A percentile compares a stretch with the other conserved stretches of the same genome.
These are phyloP conservation scores for Ascosphaera aggregata DNA, from an alignment of 2,329 filamentous ascomycete species.

Conservation along the genomic window DNA sequence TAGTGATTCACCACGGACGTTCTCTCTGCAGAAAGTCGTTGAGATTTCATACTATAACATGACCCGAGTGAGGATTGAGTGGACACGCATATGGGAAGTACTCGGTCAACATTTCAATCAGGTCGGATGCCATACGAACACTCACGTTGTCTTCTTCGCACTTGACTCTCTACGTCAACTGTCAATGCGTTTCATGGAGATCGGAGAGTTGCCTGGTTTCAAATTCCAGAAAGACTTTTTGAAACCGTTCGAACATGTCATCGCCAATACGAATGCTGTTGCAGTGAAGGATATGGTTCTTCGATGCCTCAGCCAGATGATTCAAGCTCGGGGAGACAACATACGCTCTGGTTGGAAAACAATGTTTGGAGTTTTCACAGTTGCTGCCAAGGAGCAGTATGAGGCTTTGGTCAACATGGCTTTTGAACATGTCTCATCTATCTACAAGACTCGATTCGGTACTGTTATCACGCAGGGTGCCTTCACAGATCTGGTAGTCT, in stretches of 20 bases:
- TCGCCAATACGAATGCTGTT: slow-evolving; percentile 75
- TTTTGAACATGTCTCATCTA: slow-evolving; percentile 86
- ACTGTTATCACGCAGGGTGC: slow-evolving; percentile 91
- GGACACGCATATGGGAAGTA: slow-evolving; percentile 93
- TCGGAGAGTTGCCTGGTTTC: slow-evolving; percentile 92
- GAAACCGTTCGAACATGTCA: slow-evolving; percentile 94
- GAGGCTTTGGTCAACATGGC: slow-evolving; percentile 89
- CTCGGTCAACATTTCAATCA: slow-evolving; percentile 98
- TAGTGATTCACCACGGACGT: slow-evolving; percentile 86
- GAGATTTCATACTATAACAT: slow-evolving; percentile 99
- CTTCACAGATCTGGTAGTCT: slow-evolving; percentile 90
- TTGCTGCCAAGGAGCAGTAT: slow-evolving; percentile 78
- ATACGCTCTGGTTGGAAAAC: slow-evolving; percentile 97
- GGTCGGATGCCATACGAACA: slow-evolving; percentile 90
- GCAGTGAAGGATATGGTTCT: slow-evolving; percentile 95
- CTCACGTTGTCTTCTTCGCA: slow-evolving; percentile 90
- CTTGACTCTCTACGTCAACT: slow-evolving; percentile 86
- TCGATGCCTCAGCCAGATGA: slow-evolving; percentile 95
- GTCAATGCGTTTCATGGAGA: slow-evolving; percentile 97
- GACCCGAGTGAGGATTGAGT: slow-evolving; percentile 93
- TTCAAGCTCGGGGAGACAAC: slow-evolving; percentile 86
- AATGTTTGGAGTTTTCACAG: slow-evolving; percentile 98
- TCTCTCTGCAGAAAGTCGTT: slow-evolving; percentile 92
- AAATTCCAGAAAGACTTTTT: slow-evolving; percentile 99
- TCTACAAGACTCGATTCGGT: slow-evolving; percentile 88